Base-by-base conservation (phyloP, 768 basidiomycete genomes). In the Rhizopogon roseolus region DNA sequence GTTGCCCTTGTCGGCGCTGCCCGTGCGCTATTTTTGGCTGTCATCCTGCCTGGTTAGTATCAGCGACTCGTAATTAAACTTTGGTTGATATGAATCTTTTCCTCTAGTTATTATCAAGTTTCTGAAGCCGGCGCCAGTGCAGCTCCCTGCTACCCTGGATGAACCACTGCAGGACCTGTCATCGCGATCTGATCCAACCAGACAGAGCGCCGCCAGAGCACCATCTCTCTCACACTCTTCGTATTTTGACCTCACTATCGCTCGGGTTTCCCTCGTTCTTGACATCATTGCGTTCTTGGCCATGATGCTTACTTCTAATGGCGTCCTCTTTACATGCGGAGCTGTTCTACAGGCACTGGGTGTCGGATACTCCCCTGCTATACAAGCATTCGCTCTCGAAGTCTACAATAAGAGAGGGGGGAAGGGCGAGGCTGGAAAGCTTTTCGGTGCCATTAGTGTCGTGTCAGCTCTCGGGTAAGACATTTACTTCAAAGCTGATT, bases 391-490 rank as follows among this genome's bases (percentile, higher is more conserved):
- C 36, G 84, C 90, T 3, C 70, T 95, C 41, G 80, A 86, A 22
- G 63, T 90, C 42, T 89, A 85, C 56, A 70, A 71, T 28, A 69
- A 68, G n/a, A 71, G 73, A 17, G 79, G 79, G 1, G 80, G 83
- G 2, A 48, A 54, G 40, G 75, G 74, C 13, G 88, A 93, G 62
- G 73, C 77, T 11, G 93, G 92, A 3, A 77, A 74, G 60, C 73
- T 97, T 16, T 94, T 93, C 62, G 93, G 91, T 11, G 91, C 84
- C 4, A 59, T 94, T 54, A 84, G 85, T 53, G 88, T 94, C 28
- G 59, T 92, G 4, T 81, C 88, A 56, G 82, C 87, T 5, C 63
- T 92, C 9, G 76, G 83, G 82, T 86, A 36, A 22, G 59, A 43
- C 74, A 46, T 17, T 56, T 50, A 8, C 19, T 54, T 37, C 36